Base-by-base conservation (phyloP, 306 rosid species). In the Fragaria iinumae region DNA sequence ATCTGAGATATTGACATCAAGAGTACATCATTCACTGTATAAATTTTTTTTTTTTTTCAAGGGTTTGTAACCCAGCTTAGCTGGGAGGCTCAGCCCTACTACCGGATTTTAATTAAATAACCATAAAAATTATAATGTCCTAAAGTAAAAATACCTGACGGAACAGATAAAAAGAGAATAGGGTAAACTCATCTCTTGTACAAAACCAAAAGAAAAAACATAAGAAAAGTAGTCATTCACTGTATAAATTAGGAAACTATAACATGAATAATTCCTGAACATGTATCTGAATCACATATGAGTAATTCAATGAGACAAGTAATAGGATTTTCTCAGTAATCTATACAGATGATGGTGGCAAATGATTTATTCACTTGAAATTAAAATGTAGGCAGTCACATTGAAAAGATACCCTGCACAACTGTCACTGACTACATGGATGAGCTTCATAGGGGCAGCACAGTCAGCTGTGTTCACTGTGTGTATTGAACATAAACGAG, bases 391-490 rank as follows among this genome's bases (percentile, higher is more conserved):
- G 98, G 96, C 97, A 74, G n/a, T 79, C 11, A 92, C 92, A 8
- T 82, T 92, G 85, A 90, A 87, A 88, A 86, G 92, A 75, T 95
- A 92, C 62, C 97, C 93, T 0, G 98, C 98, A 0, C 95, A 84
- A 83, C 44, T 92, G 2, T 95, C 96, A 48, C 77, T 90, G 68
- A 88, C 97, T 8, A 79, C 93, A 2, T 95, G 97, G 98, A 89
- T 92, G 89, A 73, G 84, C 75, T 59, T 90, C 17, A 23, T 92
- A 39, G 98, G 97, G 74, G 97, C 86, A 56, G 96, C 80, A 69
- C 98, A 95, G 77, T 86, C 98, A 20, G 92, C 92, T 29, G 77
- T 87, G 34, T 92, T 87, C 81, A 80, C 96, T 14, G 72, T 74
- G 39, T 75, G 83, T 70, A 52, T 56, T 59, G 86, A 89, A 53